phyloP scores from a whole-genome alignment of 164 flowering plant genomes.

The Paratinospora sagittata region DNA sequence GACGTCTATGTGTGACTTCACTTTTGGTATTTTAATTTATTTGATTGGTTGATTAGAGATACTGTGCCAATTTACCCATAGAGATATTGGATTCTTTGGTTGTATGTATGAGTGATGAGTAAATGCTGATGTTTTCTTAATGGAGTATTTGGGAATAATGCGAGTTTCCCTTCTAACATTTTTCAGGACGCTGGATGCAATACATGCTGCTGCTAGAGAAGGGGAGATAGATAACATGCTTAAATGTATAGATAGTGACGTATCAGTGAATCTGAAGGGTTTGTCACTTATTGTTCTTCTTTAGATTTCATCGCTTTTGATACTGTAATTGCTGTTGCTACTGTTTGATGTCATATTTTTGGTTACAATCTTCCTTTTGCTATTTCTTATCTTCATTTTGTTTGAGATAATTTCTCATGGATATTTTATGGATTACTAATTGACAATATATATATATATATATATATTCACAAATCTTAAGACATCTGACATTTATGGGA shows the following conservation, averaged over 20 bases:
- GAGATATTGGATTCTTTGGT: background rate
- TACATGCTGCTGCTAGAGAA: slow-evolving; percentile 92
- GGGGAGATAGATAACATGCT: slow-evolving; percentile 67
- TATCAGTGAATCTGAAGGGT: slow-evolving; percentile 72
- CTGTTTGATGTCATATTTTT: background rate
- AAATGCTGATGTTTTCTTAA: background rate
- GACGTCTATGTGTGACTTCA: too few species aligned
- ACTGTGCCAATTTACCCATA: too few species aligned
- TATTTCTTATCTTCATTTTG: background rate
- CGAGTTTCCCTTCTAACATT: background rate
- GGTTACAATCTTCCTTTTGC: background rate
- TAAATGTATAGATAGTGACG: slow-evolving; percentile 63
- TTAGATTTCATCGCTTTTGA: background rate
- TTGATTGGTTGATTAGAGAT: too few species aligned
- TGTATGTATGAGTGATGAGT: background rate
- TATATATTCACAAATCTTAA: background rate
- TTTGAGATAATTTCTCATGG: background rate
- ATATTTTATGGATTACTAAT: background rate
- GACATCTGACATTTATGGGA: too few species aligned
- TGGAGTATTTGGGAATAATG: background rate
- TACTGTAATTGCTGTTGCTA: background rate
- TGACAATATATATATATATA: too few species aligned
- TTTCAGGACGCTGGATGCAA: slow-evolving; percentile 74
- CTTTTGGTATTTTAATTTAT: too few species aligned
- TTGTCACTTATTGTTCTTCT: slow-evolving; percentile 11